Percentiles rank a stretch among this genome's conserved stretches.
Evolutionary conservation across 83 land plant genomes (phyloP).

Genomic region (Diphasiastrum complanatum): DNA sequence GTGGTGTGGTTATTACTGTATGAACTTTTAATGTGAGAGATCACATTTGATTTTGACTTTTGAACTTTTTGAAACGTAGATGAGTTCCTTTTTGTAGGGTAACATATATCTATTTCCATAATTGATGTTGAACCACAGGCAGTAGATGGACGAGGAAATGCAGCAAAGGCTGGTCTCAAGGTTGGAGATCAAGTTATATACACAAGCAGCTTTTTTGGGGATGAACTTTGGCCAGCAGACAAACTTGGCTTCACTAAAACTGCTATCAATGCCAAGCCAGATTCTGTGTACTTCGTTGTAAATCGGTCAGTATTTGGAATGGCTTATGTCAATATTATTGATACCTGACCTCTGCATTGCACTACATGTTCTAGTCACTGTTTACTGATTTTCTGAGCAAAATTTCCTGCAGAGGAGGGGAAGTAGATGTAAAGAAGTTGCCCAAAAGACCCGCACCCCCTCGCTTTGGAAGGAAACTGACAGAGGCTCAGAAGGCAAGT

Average conservation of each 20-base stretch:
- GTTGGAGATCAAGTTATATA: slow-evolving; percentile 92
- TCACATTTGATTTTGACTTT: not conserved
- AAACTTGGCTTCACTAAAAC: slow-evolving; percentile 96
- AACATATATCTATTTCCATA: too few species aligned
- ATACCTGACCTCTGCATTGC: not conserved
- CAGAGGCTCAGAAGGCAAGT: slow-evolving; percentile 82
- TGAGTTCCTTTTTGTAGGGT: not conserved
- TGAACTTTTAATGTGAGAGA: too few species aligned
- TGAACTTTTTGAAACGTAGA: not conserved
- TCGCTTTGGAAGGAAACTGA: slow-evolving; percentile 78
- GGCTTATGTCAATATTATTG: not conserved
- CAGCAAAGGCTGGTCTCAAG: slow-evolving; percentile 86
- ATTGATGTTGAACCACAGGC: too few species aligned
- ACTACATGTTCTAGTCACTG: not conserved
- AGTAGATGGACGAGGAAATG: slow-evolving; percentile 84
- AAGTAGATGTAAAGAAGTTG: slow-evolving; percentile 85
- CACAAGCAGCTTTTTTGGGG: slow-evolving; percentile 99
- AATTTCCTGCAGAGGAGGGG: slow-evolving; percentile 87
- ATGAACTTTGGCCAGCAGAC: slow-evolving; percentile 99
- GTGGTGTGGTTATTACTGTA: slow-evolving; percentile 87
- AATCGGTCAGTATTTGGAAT: slow-evolving; percentile 46
- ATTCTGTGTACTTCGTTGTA: slow-evolving; percentile 90
- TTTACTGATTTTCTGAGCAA: too few species aligned
- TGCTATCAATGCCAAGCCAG: slow-evolving; percentile 95
- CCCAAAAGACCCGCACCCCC: slow-evolving; percentile 99